These are phyloP conservation scores for Lotus japonicus DNA, from an alignment of 306 rosid species.

Conservation along the genomic window DNA sequence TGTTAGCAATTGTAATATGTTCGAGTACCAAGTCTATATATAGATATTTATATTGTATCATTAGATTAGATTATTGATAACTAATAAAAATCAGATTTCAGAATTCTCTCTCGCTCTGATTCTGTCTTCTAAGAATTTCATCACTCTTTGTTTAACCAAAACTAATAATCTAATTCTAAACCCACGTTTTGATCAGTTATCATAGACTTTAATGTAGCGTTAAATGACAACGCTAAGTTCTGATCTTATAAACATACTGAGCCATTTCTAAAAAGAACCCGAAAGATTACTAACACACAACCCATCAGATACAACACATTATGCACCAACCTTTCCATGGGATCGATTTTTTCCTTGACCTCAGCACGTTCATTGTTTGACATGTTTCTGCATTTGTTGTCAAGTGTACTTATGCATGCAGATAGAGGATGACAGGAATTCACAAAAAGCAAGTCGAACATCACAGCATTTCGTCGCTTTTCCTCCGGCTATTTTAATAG, in stretches of 20 bases:
- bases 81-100: too few relatives aligned
- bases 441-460: conserved; percentile 89
- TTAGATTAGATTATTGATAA: too few relatives aligned
- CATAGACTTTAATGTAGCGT: not conserved
- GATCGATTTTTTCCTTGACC: conserved; percentile 74
- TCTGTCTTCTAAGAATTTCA: too few relatives aligned
- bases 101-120: too few relatives aligned
- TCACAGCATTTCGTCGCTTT: conserved; percentile 58
- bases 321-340: conserved; percentile 59
- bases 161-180: not conserved
- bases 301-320: not conserved
- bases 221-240: not conserved
- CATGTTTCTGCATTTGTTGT: conserved; percentile 67
- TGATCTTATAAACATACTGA: not conserved
- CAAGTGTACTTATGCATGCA: conserved; percentile 90
- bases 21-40: too few relatives aligned
- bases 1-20: too few relatives aligned
- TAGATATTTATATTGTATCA: too few relatives aligned
- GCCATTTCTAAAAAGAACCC: not conserved
- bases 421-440: conserved; percentile 92
- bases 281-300: not conserved
- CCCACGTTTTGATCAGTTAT: not conserved
- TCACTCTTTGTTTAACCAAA: too few relatives aligned
- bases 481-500: conserved; percentile 55
- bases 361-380: conserved; percentile 55